Conservation (phyloP, 768 basidiomycete genomes). For the Gymnopilus dilepis region DNA sequence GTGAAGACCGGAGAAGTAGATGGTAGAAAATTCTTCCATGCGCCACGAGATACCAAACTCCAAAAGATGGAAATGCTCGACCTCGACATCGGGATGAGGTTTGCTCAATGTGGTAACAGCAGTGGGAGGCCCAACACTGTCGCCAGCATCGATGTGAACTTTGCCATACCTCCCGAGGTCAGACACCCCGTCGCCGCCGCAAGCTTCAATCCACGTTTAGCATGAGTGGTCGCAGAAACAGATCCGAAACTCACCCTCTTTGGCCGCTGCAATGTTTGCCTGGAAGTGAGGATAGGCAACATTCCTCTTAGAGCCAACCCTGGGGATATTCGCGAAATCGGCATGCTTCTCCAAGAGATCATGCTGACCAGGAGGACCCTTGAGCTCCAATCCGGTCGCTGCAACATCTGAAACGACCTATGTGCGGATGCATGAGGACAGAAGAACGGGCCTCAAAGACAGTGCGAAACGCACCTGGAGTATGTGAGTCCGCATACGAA, state of each 20-base stretch:
- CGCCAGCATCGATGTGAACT: slow-evolving; percentile 13
- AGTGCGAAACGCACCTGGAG: no score
- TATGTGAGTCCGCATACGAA: no score
- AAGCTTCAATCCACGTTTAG: no score
- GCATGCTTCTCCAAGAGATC: background rate
- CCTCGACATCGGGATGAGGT: slow-evolving; percentile 15
- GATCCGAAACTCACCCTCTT: no score
- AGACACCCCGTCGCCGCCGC: no score
- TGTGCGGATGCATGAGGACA: no score
- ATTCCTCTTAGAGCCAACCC: background rate
- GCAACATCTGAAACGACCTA: background rate
- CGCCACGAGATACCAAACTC: slow-evolving; percentile 16
- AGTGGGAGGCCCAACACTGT: slow-evolving; percentile 7
- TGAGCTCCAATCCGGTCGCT: background rate
- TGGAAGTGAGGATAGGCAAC: background rate
- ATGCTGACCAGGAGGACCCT: background rate
- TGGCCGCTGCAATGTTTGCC: background rate
- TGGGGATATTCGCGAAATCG: background rate
- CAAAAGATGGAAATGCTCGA: slow-evolving; percentile 16
- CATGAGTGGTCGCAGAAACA: no score
- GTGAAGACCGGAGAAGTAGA: slow-evolving; percentile 16
- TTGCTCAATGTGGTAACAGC: slow-evolving; percentile 4
- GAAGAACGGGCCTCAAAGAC: no score
- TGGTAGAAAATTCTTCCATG: slow-evolving; percentile 9
- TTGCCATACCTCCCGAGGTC: slow-evolving; percentile 12